Evolutionary conservation across 352 stramenopile species (phyloP).

Genomic region (Pythium grandisporangium): DNA sequence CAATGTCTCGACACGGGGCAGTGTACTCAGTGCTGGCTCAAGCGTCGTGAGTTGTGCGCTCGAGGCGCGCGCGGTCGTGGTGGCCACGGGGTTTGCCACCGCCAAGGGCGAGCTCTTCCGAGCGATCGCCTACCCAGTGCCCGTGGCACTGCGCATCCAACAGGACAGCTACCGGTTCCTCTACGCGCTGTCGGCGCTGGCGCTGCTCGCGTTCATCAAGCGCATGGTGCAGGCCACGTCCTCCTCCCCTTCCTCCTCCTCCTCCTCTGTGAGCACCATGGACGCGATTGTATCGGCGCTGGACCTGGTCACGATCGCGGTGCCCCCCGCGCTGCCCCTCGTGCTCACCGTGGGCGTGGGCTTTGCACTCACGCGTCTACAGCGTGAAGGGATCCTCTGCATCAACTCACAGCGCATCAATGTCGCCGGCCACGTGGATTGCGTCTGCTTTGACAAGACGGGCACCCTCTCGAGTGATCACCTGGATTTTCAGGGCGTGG

Average conservation of each 20-base stretch:
- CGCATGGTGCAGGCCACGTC: conserved; percentile 17
- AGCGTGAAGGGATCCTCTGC: conserved; percentile 20
- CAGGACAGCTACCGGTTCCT: conserved; percentile 26
- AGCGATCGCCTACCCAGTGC: conserved; percentile 19
- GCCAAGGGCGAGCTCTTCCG: conserved; percentile 27
- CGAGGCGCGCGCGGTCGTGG: conserved; percentile 16
- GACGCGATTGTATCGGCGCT: conserved; percentile 26
- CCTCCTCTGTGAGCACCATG: conserved; percentile 2
- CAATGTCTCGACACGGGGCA: conserved; percentile 37
- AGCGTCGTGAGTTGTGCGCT: conserved; percentile 12
- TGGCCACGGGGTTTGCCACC: conserved; percentile 21
- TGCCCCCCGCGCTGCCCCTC: conserved; percentile 34
- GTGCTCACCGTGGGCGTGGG: conserved; percentile 36
- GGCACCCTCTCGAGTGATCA: conserved; percentile 67
- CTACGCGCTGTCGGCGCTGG: conserved; percentile 13
- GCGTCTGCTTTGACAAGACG: conserved; percentile 83
- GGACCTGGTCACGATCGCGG: conserved; percentile 40
- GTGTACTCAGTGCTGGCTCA: conserved; percentile 49
- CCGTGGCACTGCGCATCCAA: conserved; percentile 17
- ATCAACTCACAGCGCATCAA: conserved; percentile 55
- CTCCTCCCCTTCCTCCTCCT: conserved; percentile 5
- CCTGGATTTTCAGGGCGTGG: conserved; percentile 62
- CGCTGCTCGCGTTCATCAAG: conserved; percentile 21
- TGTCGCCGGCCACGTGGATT: conserved; percentile 54
- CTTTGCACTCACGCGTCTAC: conserved; percentile 27